A percentile compares a stretch with the other conserved stretches of the same genome.
phyloP scores from a whole-genome alignment of 139 green algal species.

The Spirogloea muscicola region DNA sequence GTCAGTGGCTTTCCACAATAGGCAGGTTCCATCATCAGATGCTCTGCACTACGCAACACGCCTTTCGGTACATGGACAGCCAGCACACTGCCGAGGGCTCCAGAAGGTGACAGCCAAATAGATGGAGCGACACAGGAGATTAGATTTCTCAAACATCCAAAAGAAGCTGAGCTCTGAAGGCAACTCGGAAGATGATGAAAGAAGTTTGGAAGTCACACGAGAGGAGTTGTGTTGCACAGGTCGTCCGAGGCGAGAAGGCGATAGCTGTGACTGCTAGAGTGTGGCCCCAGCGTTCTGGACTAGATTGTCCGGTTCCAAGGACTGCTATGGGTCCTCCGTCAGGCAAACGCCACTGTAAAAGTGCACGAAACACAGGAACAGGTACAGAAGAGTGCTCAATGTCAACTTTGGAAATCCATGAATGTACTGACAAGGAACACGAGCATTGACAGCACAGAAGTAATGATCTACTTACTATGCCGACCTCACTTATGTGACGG shows the following conservation, averaged over 20 bases:
- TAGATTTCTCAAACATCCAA: too few relatives aligned
- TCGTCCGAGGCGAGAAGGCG: conserved; percentile 21
- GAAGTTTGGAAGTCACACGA: conserved; percentile 18
- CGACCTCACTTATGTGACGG: too few relatives aligned
- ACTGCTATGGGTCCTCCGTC: background rate
- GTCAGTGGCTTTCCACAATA: conserved; percentile 23
- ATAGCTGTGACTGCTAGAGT: conserved; percentile 32
- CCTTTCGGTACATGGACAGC: too few relatives aligned
- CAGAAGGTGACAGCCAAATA: too few relatives aligned
- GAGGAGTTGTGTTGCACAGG: conserved; percentile 14
- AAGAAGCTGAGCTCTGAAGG: too few relatives aligned
- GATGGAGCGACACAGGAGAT: too few relatives aligned
- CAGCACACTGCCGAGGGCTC: too few relatives aligned
- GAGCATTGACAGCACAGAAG: too few relatives aligned
- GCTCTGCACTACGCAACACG: conserved; percentile 3
- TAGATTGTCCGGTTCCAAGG: too few relatives aligned
- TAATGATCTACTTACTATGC: too few relatives aligned
- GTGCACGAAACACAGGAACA: conserved; percentile 19
- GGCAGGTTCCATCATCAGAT: conserved; percentile 37
- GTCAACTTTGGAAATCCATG: background rate
- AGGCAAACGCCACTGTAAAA: conserved; percentile 38
- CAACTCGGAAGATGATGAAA: background rate
- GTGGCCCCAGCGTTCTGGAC: too few relatives aligned
- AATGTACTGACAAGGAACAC: too few relatives aligned
- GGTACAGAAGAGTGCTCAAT: conserved; percentile 5